Base-by-base conservation (phyloP, 2,329 filamentous ascomycete genomes). In the Phialemoniopsis sp. region DNA sequence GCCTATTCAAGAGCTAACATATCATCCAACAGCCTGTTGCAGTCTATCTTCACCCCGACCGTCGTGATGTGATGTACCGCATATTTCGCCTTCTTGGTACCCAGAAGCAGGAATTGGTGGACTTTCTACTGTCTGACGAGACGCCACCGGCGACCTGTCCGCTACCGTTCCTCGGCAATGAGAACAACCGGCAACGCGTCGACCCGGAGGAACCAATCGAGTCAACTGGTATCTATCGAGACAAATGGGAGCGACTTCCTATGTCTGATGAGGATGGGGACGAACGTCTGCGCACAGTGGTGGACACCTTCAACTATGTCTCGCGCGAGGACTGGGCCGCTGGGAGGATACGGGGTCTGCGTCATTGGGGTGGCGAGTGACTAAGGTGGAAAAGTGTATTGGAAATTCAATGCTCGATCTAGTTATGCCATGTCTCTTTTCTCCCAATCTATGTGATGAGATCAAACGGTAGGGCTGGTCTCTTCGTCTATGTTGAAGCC, bases 401-500 rank as follows among this genome's bases (percentile, higher is more conserved):
- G n/a, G n/a, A n/a, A n/a, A n/a, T n/a, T n/a, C n/a, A n/a, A n/a
- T n/a, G n/a, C n/a, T n/a, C n/a, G n/a, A n/a, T n/a, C n/a, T n/a
- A n/a, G n/a, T n/a, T n/a, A n/a, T n/a, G n/a, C n/a, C n/a, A n/a
- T n/a, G n/a, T n/a, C n/a, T n/a, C n/a, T n/a, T n/a, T n/a, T n/a
- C n/a, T n/a, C n/a, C n/a, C n/a, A n/a, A n/a, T n/a, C n/a, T n/a
- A n/a, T n/a, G n/a, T n/a, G n/a, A 29, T 29, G 9, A n/a, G n/a
- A 29, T 19, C 13, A 44, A 16, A 52, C 36, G 5, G 40, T 47
- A 10, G 37, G 41, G 34, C 34, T 46, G 9, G 46, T 52, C 14
- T 58, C 48, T 42, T 73, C 72, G 31, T 75, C 67, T 41, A 78
- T 73, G 2, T 39, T 41, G 32, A 73, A 49, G 0, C 67, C 67